Evolutionary conservation across 1,284 basidiomycete genomes (phyloP), one percentile per base, ranked within the genome.

Genomic region (Coniferiporia weirii): DNA sequence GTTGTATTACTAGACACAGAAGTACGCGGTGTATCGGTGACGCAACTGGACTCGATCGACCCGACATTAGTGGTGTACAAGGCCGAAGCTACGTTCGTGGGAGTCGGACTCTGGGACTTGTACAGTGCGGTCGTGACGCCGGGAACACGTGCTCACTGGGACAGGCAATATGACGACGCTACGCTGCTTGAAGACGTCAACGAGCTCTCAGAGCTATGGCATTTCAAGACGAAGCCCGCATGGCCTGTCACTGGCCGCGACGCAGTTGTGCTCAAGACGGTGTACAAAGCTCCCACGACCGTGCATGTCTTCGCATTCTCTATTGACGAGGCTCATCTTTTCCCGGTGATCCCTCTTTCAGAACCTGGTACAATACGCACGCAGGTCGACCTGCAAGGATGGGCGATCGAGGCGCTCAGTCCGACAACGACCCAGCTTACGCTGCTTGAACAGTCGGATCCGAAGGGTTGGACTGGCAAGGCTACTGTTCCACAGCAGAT

Each of bases 261-360:
- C 69, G 82, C 89, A 8, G 88, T 98, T 45, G 81, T 96, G 27
- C 82, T 99, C 6, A 93, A 93, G 70, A 99, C 97, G 0, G 91
- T 95, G 1, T 99, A 99, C 79, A 98, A 98, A 73, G 97, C 95
- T 0, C 94, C 95, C 0, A 90, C 87, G 0, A 93, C 95, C 0
- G 91, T 98, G 9, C 97, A 99, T 69, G 86, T 98, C 36, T 98
- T 99, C 71, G 88, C 91, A 1, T 98, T 98, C 73, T 98, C 96
- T 1, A 91, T 88, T 0, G 93, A 97, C 67, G 93, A 98, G 68
- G 82, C 83, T 56, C 85, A 88, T 55, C 79, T 96, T 13, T 97
- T 98, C 72, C 88, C 93, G 0, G 80, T 80, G 51, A 84, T 93
- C 59, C 91, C 92, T 10, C 79, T 85, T 0, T 74, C 76, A 0